Evolutionary conservation across 495 filamentous ascomycete genomes (phyloP), one percentile per base, ranked within the genome.

Genomic region (Penicillium riverlandense): DNA sequence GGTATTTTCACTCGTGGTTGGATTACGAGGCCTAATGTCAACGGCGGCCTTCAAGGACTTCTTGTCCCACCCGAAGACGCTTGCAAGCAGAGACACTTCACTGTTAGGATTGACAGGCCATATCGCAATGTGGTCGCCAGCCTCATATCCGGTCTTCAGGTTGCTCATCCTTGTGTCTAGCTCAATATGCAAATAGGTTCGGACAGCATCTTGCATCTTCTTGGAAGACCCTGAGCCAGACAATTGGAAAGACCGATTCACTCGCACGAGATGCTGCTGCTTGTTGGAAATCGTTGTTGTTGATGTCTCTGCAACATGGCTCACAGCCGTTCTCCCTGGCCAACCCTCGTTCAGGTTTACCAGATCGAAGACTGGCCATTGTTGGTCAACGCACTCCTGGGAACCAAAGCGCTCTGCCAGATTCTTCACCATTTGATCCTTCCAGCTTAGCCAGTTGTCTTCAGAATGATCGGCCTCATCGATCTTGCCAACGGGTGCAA

Each of bases 61-160:
- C 13, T 46, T 46, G 37, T 40, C 31, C 35, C 35, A 39, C 10
- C 51, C 55, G 11, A 61, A 40, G 8, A 49, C 31, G 8, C 38
- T 36, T 7, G 58, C 38, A 37, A 61, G 39, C 14, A 52, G 45
- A 11, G 47, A 35, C 1, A 66, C 54, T 49, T 62, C 59, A 28
- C 71, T 67, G 38, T 67, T 59, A 1, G 77, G 70, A 50, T 86
- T 86, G 14, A 80, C 59, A 0, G 84, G 83, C 11, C 84, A 61
- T 15, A 86, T 66, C 1, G 81, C 79, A 4, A 86, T 67, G 51
- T 88, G 85, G 55, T 88, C 84, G 32, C 84, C 84, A 8, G 77
- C 68, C 33, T 65, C 63, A 54, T 86, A 88, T 1, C 67, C 63
- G 61, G 78, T 70, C 29, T 69, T 78, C 11, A 57, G 22, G 38